Base-by-base conservation (phyloP, 345 rosid genomes). In the Melaleuca alternifolia region DNA sequence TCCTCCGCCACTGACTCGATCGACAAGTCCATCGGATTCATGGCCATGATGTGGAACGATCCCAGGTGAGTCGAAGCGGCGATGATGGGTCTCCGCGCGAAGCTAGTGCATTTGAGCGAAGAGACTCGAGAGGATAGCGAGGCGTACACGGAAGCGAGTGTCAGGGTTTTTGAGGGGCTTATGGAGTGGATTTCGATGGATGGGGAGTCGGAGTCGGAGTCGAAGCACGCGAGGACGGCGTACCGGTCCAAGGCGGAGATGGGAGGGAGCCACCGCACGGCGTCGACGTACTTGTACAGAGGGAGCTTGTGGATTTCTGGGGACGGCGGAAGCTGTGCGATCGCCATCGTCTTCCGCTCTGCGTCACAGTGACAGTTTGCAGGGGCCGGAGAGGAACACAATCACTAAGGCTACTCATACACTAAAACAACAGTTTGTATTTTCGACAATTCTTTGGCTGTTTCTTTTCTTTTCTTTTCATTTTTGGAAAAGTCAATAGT, bases 251-350 rank as follows among this genome's bases (percentile, higher is more conserved):
- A 88, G 28, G 99, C 94, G 44, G 94, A 94, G 77, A 93, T 90
- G 53, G 96, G 91, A 15, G 98, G 97, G 46, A 97, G 96, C 97
- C 96, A 97, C n/a, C 97, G 95, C 5, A 97, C 92, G 85, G 92
- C 91, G 87, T 96, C 98, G 24, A 96, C 87, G 88, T 93, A 93
- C 86, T 90, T 92, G 61, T 91, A 86, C 85, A 94, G 97, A 0
- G 96, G 95, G 77, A 95, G 52, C 71, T 91, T 93, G 83, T 92
- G 93, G 88, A 93, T 83, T 71, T 89, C 91, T 5, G 89, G 84
- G 81, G 94, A 84, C 33, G 88, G 91, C 18, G 90, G 92, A 87
- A 88, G 62, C 51, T 84, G 88, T 18, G 90, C 76, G 28, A 89
- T 90, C 86, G 94, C 96, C 99, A 95, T 94, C 84, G 84, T 18